These are phyloP conservation scores for Phytopythium litorale DNA, from an alignment of 352 stramenopile genomes.

Conservation along the genomic window DNA sequence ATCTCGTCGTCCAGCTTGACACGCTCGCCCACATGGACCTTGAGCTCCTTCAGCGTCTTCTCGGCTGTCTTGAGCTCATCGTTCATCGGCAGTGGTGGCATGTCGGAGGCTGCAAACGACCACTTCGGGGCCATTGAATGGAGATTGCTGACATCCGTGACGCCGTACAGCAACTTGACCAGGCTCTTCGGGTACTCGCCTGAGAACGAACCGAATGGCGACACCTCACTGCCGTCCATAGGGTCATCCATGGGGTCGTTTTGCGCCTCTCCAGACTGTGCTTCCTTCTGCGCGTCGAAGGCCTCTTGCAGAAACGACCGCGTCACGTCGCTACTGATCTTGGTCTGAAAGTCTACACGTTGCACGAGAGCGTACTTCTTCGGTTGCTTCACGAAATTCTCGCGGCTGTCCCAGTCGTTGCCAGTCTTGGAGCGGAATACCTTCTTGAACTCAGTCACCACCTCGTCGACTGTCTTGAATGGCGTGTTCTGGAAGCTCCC, in stretches of 20 bases:
- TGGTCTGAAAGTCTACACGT: slow-evolving; percentile 47
- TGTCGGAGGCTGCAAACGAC: slow-evolving; percentile 30
- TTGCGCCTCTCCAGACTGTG: background rate
- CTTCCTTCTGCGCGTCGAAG: too few relatives aligned
- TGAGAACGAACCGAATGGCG: background rate
- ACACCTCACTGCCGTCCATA: background rate
- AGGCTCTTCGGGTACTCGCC: background rate
- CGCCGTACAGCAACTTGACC: slow-evolving; percentile 36
- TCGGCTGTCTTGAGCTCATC: slow-evolving; percentile 45
- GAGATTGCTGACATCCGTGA: slow-evolving; percentile 66
- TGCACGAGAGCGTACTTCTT: slow-evolving; percentile 78
- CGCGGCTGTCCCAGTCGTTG: slow-evolving; percentile 54
- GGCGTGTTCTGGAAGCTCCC: slow-evolving; percentile 79
- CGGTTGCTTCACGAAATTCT: slow-evolving; percentile 51
- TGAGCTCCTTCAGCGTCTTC: slow-evolving; percentile 42
- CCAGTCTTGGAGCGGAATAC: slow-evolving; percentile 74
- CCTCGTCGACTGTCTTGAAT: slow-evolving; percentile 48
- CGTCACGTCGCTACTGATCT: slow-evolving; percentile 44
- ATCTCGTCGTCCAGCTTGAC: slow-evolving; percentile 47
- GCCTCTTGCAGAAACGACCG: slow-evolving; percentile 36
- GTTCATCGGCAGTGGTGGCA: slow-evolving; percentile 55
- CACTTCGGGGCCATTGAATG: slow-evolving; percentile 49
- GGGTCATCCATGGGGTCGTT: background rate
- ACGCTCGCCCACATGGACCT: slow-evolving; percentile 40
- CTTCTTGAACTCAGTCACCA: slow-evolving; percentile 72